Evolutionary conservation across 768 basidiomycete species (phyloP).

Genomic region (Chiua virens): DNA sequence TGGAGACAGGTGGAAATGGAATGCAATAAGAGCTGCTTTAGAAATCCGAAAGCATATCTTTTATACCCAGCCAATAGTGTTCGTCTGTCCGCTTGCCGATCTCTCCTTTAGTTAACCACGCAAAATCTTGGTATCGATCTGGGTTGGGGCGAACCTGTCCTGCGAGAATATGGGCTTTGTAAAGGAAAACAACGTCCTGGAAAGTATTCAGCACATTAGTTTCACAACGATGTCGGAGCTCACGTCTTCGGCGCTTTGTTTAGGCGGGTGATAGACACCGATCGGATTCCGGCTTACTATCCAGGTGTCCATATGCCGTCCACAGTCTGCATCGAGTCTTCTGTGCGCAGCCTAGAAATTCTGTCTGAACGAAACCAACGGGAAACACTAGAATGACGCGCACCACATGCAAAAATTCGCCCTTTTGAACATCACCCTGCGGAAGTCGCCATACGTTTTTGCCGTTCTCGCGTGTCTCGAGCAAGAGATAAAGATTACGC

Average conservation of each 20-base stretch:
- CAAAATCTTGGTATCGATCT: conserved; percentile 68
- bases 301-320: conserved; percentile 89
- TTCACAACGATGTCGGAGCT: neutral
- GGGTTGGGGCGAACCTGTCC: conserved; percentile 71
- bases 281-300: conserved; percentile 88
- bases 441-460: conserved; percentile 81
- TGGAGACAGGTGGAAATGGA: neutral
- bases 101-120: conserved; percentile 95
- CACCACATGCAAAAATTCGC: conserved; percentile 79
- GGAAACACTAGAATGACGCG: conserved; percentile 12
- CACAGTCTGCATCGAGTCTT: conserved; percentile 70
- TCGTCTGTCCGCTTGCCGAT: conserved; percentile 65
- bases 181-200: conserved; percentile 82
- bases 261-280: conserved; percentile 64
- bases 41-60: conserved; percentile 77
- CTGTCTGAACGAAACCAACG: neutral
- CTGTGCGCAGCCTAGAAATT: conserved; percentile 65
- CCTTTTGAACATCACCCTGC: conserved; percentile 56
- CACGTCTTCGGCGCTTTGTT: conserved; percentile 40
- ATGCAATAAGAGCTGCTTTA: conserved; percentile 15
- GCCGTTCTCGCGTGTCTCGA: conserved; percentile 49
- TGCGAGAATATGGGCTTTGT: conserved; percentile 90
- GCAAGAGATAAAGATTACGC: conserved; percentile 85
- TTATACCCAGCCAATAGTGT: conserved; percentile 74
- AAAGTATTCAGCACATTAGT: conserved; percentile 1